Base-by-base conservation (phyloP, 1,284 basidiomycete genomes). In the Naganishia sp. region DNA sequence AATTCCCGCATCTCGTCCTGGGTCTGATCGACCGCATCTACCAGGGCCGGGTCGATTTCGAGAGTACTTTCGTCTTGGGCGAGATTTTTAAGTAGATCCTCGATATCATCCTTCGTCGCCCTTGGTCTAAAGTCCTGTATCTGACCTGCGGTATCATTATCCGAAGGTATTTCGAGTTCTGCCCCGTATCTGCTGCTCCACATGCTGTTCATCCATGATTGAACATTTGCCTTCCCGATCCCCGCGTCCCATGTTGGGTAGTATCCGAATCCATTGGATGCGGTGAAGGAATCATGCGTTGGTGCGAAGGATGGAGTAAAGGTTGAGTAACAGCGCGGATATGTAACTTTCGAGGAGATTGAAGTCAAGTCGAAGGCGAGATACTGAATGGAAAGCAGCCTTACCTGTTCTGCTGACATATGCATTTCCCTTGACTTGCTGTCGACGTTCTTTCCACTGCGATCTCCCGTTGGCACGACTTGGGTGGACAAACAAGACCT, bases 301-400 rank as follows among this genome's bases (percentile, higher is more conserved):
- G 67, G 67, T 2, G 67, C 67, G 41, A 68, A 68, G 2, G 67
- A 66, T 3, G 67, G 67, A 7, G 58, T 68, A 49, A 68, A 68
- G 21, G 67, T 31, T n/a, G 50, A 46, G 10, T 55, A 21, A 17
- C 55, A 60, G 15, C 43, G 35, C 18, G 63, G 58, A 31, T 62
- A 66, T 21, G 45, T 47, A 9, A 68, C 67, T 68, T 50, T 4
- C 47, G 43, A 15, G 49, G 31, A 28, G 39, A 42, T 58, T 28
- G 28, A 28, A 35, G 56, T 10, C 6, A 31, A 13, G 25, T 9
- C 31, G 18, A 23, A 17, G 15, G 42, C 42, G 18, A 28, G 47
- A n/a, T 13, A 2, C 15, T 5, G 3, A 35, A 11, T 7, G 23
- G 2, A 49, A 49, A 53, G 31, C 42, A 17, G 25, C 5, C 45